A percentile compares a stretch with the other conserved stretches of the same genome.
phyloP scores from a whole-genome alignment of 2,329 filamentous ascomycete species.

The Stachybotrys chartarum region DNA sequence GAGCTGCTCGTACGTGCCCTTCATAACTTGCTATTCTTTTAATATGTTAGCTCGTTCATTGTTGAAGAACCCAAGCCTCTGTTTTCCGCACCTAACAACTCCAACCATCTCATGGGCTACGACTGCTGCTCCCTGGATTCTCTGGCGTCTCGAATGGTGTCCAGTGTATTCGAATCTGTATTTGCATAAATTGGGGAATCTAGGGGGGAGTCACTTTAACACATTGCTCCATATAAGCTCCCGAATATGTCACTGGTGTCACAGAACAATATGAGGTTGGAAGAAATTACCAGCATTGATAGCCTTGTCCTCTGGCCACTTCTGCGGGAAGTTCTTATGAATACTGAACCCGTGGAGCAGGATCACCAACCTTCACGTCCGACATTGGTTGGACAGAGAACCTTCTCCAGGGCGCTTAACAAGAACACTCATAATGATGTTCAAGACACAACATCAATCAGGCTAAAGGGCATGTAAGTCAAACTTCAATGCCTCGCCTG shows the following conservation, averaged over 20 bases:
- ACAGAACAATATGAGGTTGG: conserved; percentile 10
- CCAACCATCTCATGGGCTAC: conserved; percentile 11
- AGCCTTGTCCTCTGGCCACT: conserved; percentile 3
- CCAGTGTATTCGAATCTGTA: conserved; percentile 19
- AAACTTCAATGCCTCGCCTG: background rate
- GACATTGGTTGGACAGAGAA: conserved; percentile 10
- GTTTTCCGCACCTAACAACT: conserved; percentile 1
- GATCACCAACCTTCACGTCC: conserved; percentile 15
- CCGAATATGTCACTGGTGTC: conserved; percentile 6
- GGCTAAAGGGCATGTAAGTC: conserved; percentile 15
- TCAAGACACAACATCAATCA: conserved; percentile 8
- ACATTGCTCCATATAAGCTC: conserved; percentile 8
- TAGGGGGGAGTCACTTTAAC: conserved; percentile 8
- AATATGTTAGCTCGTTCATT: conserved; percentile 11
- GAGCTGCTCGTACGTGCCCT: background rate
- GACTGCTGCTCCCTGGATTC: conserved; percentile 16
- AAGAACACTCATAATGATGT: conserved; percentile 13
- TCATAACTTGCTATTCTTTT: background rate
- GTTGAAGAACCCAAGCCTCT: conserved; percentile 10
- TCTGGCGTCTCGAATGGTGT: conserved; percentile 15
- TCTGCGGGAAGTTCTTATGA: conserved; percentile 10
- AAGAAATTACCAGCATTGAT: conserved; percentile 8
- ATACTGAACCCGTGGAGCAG: conserved; percentile 7
- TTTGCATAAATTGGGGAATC: conserved; percentile 12
- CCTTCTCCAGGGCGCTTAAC: conserved; percentile 10